A percentile compares a stretch with the other conserved stretches of the same genome.
phyloP scores from a whole-genome alignment of 78 protist species.

The Carpediemonas membranifera region DNA sequence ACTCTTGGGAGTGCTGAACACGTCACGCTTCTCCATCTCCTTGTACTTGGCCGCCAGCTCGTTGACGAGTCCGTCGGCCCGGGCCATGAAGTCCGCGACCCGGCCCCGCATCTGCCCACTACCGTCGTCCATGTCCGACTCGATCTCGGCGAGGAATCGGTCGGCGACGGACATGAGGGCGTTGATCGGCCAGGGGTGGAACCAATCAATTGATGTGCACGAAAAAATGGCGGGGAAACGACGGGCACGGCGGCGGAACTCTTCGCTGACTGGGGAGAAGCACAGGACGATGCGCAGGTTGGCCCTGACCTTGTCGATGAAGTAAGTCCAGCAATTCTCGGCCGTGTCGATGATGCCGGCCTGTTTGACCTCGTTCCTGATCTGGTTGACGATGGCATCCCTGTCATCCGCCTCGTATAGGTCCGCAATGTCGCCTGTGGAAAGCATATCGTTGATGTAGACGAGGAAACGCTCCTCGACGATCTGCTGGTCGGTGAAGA shows the following conservation, averaged over 20 bases:
- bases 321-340: slow-evolving; percentile 50
- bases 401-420: slow-evolving; percentile 49
- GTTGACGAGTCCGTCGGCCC: slow-evolving; percentile 42
- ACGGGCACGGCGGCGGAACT: slow-evolving; percentile 44
- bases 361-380: slow-evolving; percentile 43
- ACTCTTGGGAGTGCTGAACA: slow-evolving; percentile 71
- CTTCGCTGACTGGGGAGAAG: slow-evolving; percentile 61
- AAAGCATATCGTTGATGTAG: slow-evolving; percentile 55
- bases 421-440: slow-evolving; percentile 58
- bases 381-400: slow-evolving; percentile 23
- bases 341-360: slow-evolving; percentile 40
- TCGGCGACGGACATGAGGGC: slow-evolving; percentile 61
- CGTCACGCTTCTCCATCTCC: slow-evolving; percentile 37
- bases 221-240: slow-evolving; percentile 60
- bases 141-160: slow-evolving; percentile 43
- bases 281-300: slow-evolving; percentile 50
- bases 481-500: slow-evolving; percentile 61
- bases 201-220: slow-evolving; percentile 59
- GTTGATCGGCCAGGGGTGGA: slow-evolving; percentile 68
- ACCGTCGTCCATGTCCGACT: slow-evolving; percentile 10
- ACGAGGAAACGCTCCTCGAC: slow-evolving; percentile 51
- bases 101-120: neutral
- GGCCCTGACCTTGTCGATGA: slow-evolving; percentile 38
- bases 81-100: slow-evolving; percentile 58
- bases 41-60: slow-evolving; percentile 10